Percentiles rank a stretch among this genome's conserved stretches.
These are phyloP conservation scores for Trichoderma gracile DNA, from an alignment of 2,329 filamentous ascomycete genomes.

Conservation along the genomic window DNA sequence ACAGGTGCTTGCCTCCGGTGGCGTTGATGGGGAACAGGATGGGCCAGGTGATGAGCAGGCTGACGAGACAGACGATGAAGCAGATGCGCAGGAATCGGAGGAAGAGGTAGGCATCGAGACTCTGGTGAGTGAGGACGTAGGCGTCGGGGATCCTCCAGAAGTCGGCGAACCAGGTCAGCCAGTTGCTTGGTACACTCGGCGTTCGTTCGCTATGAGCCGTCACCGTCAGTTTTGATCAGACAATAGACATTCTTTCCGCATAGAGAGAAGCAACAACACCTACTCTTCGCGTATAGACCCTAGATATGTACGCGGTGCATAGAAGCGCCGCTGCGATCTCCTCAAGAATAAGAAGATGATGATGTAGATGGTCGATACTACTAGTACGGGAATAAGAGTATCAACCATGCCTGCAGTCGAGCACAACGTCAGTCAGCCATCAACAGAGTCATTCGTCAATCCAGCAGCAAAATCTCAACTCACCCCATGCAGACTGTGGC, in stretches of 20 bases:
- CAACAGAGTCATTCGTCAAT: too few species aligned
- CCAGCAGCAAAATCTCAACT: conserved; percentile 20
- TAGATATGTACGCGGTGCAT: conserved; percentile 56
- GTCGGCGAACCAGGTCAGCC: conserved; percentile 62
- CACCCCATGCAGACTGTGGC: conserved; percentile 42
- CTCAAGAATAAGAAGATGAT: conserved; percentile 53
- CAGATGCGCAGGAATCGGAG: conserved; percentile 80
- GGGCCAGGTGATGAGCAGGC: conserved; percentile 80
- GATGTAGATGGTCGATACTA: conserved; percentile 52
- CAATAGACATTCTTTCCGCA: background rate
- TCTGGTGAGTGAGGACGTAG: conserved; percentile 82
- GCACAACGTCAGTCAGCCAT: conserved; percentile 20
- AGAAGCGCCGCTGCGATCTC: conserved; percentile 52
- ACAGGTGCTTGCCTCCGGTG: conserved; percentile 67
- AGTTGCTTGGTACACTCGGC: conserved; percentile 55
- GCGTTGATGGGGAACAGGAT: conserved; percentile 81
- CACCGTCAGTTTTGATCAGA: conserved; percentile 25
- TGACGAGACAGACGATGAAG: conserved; percentile 76
- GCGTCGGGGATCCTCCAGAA: conserved; percentile 69
- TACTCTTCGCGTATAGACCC: conserved; percentile 53
- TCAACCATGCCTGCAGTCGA: conserved; percentile 43
- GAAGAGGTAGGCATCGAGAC: conserved; percentile 85
- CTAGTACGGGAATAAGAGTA: conserved; percentile 56
- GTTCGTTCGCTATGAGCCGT: conserved; percentile 51
- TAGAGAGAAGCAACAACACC: conserved; percentile 30